Percentiles rank a stretch among this genome's conserved stretches.
These are phyloP conservation scores for Erodium texanum DNA, from an alignment of 441 rosid species.

Conservation along the genomic window DNA sequence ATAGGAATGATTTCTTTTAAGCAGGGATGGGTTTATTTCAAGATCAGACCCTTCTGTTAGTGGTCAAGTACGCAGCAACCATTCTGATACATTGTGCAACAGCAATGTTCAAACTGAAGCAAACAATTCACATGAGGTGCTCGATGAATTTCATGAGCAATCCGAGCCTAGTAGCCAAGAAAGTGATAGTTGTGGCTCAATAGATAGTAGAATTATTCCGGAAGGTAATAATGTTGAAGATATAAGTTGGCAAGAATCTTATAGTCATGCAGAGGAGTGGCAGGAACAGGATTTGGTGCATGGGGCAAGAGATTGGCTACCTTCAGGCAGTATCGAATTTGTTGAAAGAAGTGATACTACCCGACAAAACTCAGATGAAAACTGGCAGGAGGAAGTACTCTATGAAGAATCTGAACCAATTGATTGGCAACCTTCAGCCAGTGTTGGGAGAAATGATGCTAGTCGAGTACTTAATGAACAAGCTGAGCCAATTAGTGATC, in stretches of 20 bases:
- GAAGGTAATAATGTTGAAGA: conserved; percentile 25
- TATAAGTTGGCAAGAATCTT: conserved; percentile 29
- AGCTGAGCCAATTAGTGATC: conserved; percentile 21
- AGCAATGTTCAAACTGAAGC: conserved; percentile 32
- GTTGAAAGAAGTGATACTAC: neutral
- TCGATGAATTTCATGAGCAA: conserved; percentile 29
- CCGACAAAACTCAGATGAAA: neutral
- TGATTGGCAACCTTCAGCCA: neutral
- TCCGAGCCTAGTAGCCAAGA: conserved; percentile 27
- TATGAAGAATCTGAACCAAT: neutral
- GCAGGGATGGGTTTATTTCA: conserved; percentile 81
- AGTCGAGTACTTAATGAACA: conserved; percentile 19
- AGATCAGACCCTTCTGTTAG: conserved; percentile 52
- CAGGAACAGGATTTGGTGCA: conserved; percentile 34
- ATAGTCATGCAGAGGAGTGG: conserved; percentile 35
- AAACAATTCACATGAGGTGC: conserved; percentile 24
- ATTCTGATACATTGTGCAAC: conserved; percentile 51
- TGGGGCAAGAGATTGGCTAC: conserved; percentile 32
- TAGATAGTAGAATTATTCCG: conserved; percentile 31
- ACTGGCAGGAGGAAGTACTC: conserved; percentile 11
- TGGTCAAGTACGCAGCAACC: conserved; percentile 44
- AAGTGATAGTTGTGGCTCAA: conserved; percentile 23
- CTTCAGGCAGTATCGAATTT: conserved; percentile 11
- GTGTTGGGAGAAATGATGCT: neutral
- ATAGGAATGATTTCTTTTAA: conserved; percentile 9